phyloP scores from a whole-genome alignment of 2,329 filamentous ascomycete species.

The Diaporthe capsici region DNA sequence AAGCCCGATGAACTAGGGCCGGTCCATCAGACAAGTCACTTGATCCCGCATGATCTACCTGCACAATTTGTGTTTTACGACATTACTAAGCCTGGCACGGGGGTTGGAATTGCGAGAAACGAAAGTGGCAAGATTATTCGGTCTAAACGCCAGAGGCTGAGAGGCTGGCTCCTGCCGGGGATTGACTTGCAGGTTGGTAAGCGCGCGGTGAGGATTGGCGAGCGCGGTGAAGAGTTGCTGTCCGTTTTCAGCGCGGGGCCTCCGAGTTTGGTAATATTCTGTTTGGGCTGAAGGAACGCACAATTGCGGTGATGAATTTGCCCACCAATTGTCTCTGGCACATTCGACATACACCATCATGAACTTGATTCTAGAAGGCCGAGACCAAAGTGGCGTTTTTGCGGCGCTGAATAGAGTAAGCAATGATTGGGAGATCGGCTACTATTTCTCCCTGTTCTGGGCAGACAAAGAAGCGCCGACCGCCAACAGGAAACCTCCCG shows the following conservation, averaged over 20 bases:
- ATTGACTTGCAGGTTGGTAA: not conserved
- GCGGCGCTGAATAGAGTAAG: not conserved
- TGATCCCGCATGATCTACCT: not conserved
- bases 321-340: not conserved
- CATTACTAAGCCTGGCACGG: not conserved
- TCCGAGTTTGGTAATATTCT: not conserved
- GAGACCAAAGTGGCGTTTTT: not conserved
- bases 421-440: not conserved
- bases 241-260: not conserved
- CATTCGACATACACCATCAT: not conserved
- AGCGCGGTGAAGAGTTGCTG: not conserved
- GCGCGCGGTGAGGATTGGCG: not conserved
- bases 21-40: not conserved
- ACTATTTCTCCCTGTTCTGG: not conserved
- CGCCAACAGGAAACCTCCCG: not conserved
- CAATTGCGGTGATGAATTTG: not conserved
- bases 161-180: not conserved
- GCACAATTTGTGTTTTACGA: not conserved
- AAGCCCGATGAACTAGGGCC: not conserved
- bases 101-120: not conserved
- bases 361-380: not conserved
- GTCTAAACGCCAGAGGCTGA: not conserved
- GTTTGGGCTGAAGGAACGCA: not conserved
- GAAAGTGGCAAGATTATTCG: not conserved
- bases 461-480: not conserved